Evolutionary conservation across 2,329 filamentous ascomycete species (phyloP), one percentile per base, ranked within the genome.

Genomic region (Aspergillus piperis): DNA sequence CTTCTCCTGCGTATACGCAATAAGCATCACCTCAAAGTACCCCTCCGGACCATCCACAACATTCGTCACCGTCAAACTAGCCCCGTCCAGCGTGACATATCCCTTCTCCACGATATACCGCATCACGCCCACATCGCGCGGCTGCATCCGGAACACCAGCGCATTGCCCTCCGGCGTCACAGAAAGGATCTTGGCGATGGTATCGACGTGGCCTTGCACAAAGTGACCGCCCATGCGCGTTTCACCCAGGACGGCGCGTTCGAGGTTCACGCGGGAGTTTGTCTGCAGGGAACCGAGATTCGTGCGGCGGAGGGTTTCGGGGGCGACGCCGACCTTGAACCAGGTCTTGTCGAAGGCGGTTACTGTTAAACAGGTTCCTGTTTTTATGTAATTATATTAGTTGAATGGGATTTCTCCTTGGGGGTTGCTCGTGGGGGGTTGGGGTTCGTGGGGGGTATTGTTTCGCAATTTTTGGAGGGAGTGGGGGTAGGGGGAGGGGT

Each of bases 161-260:
- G 95, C 91, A 78, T 98, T 96, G 59, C 94, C 92, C 77, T 99
- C 95, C 3, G 88, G 87, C 17, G 84, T 88, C 38, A 90, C 85
- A 47, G 85, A 84, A 41, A 88, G 73, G 62, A 99, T 90, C 47
- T 84, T 85, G 0, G 94, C 95, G 41, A 89, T 87, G 10, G 92
- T 94, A 77, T 99, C 96, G 62, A 99, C 94, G 77, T 99, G 95
- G 42, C 95, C 95, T 79, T 99, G 96, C 32, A 98, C 94, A 71
- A 98, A 96, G 80, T 99, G 95, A 0, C 95, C 95, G 50, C 96
- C 95, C 92, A 99, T 98, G 58, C 95, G 91, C 49, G 94, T 97
- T 70, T 90, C 86, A 4, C 92, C 92, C 17, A 90, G 89, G 57
- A 99, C 93, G 3, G 95, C 94, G 15, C 95, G 88, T 82, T 99